A percentile compares a stretch with the other conserved stretches of the same genome.
Conservation (phyloP, 805 yeast species). For the Nakazawaea populi region DNA sequence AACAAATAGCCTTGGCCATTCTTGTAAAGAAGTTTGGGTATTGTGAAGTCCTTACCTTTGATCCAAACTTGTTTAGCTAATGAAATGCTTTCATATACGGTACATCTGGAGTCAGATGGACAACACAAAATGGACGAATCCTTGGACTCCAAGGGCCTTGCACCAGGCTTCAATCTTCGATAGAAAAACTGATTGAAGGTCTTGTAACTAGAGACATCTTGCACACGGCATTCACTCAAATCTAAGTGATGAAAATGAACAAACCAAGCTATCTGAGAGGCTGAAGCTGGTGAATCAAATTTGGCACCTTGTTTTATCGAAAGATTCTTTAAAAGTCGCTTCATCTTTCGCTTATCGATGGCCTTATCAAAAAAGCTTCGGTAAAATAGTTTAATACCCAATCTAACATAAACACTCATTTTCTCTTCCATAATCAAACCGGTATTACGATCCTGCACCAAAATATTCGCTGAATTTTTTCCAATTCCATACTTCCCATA, state of each 20-base stretch:
- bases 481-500: slow-evolving; percentile 87
- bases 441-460: slow-evolving; percentile 86
- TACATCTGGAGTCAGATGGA: slow-evolving; percentile 85
- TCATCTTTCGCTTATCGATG: slow-evolving; percentile 49
- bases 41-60: slow-evolving; percentile 73
- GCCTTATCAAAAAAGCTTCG: slow-evolving; percentile 61
- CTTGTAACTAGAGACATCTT: slow-evolving; percentile 41
- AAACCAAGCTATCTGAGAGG: slow-evolving; percentile 64
- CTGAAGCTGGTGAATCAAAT: slow-evolving; percentile 69
- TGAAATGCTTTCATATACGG: slow-evolving; percentile 54
- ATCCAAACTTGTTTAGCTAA: slow-evolving; percentile 80
- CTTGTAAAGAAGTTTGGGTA: slow-evolving; percentile 53
- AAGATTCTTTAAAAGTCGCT: slow-evolving; percentile 54
- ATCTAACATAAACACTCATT: slow-evolving; percentile 80
- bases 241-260: slow-evolving; percentile 79
- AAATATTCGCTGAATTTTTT: slow-evolving; percentile 85
- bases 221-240: slow-evolving; percentile 55
- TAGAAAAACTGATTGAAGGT: slow-evolving; percentile 90
- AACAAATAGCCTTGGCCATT: slow-evolving; percentile 29
- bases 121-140: slow-evolving; percentile 52
- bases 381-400: slow-evolving; percentile 82
- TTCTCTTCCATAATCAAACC: slow-evolving; percentile 91
- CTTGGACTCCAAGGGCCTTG: slow-evolving; percentile 63
- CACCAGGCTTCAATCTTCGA: slow-evolving; percentile 63
- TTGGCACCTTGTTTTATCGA: slow-evolving; percentile 80